Evolutionary conservation across 2,329 filamentous ascomycete genomes (phyloP).

Genomic region (Diaporthe sp.): DNA sequence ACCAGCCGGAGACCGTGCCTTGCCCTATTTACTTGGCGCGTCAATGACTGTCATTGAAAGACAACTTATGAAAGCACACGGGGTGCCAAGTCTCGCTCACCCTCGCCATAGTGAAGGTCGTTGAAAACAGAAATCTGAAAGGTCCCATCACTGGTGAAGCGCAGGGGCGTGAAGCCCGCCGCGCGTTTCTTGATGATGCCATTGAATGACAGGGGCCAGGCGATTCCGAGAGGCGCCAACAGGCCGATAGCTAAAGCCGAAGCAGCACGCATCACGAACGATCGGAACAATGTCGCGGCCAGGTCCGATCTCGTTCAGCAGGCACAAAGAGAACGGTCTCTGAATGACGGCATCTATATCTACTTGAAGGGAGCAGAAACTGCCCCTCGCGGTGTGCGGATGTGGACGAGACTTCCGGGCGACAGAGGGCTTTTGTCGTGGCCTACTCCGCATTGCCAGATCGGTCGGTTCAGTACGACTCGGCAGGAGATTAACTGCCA

Average conservation of each 20-base stretch:
- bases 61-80: not conserved
- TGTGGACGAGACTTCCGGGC: not conserved
- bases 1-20: slow-evolving; percentile 19
- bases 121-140: slow-evolving; percentile 70
- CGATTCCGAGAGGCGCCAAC: not conserved
- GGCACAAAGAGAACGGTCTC: not conserved
- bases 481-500: slow-evolving; percentile 10
- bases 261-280: not conserved
- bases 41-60: slow-evolving; percentile 53
- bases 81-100: slow-evolving; percentile 52
- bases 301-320: not conserved
- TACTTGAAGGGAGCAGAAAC: not conserved
- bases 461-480: not conserved
- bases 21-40: slow-evolving; percentile 47
- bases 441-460: slow-evolving; percentile 6
- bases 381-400: not conserved
- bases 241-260: slow-evolving; percentile 2
- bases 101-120: slow-evolving; percentile 81
- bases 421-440: not conserved
- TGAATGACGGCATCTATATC: not conserved
- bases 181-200: slow-evolving; percentile 16
- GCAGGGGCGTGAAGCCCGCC: slow-evolving; percentile 20
- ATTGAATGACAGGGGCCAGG: slow-evolving; percentile 14
- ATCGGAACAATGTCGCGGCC: not conserved
- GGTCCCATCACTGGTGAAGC: slow-evolving; percentile 28